These are phyloP conservation scores for Capsicum rhomboideum DNA, from an alignment of 257 asterid genomes.

Conservation along the genomic window DNA sequence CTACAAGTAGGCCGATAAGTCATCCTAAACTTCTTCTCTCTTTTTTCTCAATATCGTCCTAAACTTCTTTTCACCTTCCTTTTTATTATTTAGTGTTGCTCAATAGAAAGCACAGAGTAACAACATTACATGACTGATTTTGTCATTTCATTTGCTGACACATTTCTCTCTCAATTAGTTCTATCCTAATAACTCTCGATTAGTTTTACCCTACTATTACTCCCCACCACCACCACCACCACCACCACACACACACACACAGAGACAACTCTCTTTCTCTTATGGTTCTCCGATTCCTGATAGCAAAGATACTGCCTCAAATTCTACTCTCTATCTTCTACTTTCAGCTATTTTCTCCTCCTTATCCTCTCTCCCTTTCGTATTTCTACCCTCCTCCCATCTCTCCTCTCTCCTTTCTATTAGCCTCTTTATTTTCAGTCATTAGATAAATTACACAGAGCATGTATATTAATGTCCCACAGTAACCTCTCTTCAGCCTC, in stretches of 20 bases:
- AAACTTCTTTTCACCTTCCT: background rate
- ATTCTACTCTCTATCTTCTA: background rate
- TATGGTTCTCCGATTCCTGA: background rate
- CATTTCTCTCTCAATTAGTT: background rate
- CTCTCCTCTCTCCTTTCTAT: background rate
- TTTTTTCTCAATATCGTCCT: background rate
- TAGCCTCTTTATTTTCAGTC: background rate
- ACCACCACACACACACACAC: too few relatives aligned
- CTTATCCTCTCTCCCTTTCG: background rate
- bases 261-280: too few relatives aligned
- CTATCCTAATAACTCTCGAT: background rate
- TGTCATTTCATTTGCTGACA: background rate
- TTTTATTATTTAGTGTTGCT: background rate
- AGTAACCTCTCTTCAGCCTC: background rate
- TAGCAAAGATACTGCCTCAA: background rate
- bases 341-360: background rate
- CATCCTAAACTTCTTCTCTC: background rate
- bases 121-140: background rate
- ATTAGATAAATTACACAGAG: background rate
- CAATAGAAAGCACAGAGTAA: background rate
- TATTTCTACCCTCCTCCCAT: background rate
- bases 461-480: background rate
- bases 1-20: background rate
- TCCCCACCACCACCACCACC: too few relatives aligned
- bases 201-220: background rate